Conservation (phyloP, 768 basidiomycete genomes). For the Ramaria sp. region DNA sequence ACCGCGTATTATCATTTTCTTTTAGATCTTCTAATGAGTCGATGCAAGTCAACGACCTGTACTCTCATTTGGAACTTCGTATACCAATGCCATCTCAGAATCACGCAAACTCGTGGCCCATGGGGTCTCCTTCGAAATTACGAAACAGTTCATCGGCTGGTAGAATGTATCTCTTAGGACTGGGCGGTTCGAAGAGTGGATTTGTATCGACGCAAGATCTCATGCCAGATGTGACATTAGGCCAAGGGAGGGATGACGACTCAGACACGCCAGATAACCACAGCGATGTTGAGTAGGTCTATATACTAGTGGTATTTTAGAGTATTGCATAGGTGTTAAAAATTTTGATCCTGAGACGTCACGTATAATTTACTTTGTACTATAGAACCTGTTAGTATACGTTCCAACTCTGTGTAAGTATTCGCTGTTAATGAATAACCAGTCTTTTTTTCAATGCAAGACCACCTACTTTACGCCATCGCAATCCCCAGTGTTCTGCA, state of each 20-base stretch:
- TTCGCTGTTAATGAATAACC: background rate
- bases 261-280: background rate
- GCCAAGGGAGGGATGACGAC: background rate
- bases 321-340: background rate
- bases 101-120: background rate
- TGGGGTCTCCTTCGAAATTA: background rate
- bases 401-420: slow-evolving; percentile 16
- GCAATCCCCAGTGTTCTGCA: slow-evolving; percentile 63
- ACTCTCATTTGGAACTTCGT: slow-evolving; percentile 37
- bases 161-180: background rate
- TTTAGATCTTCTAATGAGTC: slow-evolving; percentile 11
- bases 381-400: slow-evolving; percentile 13
- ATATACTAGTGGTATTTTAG: background rate
- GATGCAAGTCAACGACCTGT: slow-evolving; percentile 23
- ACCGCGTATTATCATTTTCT: slow-evolving; percentile 29
- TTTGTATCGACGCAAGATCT: background rate
- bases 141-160: background rate
- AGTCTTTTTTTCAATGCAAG: background rate
- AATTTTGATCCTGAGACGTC: background rate
- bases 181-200: background rate
- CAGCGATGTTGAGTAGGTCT: background rate
- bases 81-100: slow-evolving; percentile 48
- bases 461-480: slow-evolving; percentile 55
- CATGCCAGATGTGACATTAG: background rate
- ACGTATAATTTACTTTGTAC: background rate